Base-by-base conservation (phyloP, 108 stramenopile species). In the Bacterosira constricta region DNA sequence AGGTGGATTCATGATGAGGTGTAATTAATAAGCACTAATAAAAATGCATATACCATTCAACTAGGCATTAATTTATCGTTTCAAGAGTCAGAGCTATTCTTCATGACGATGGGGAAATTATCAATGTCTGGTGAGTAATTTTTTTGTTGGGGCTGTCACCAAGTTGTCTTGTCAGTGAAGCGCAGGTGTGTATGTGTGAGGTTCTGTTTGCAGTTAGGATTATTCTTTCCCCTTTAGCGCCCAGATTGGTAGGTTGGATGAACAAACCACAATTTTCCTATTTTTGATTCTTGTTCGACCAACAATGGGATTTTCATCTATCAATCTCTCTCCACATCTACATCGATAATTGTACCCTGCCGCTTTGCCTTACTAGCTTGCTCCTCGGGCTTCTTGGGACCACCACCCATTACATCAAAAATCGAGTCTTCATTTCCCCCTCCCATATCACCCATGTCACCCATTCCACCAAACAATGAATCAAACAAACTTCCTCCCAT, bases 281-380 rank as follows among this genome's bases (percentile, higher is more conserved):
- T n/a, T n/a, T n/a, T n/a, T n/a, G n/a, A n/a, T n/a, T n/a, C n/a
- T n/a, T n/a, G n/a, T n/a, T n/a, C n/a, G n/a, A n/a, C n/a, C n/a
- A n/a, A n/a, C n/a, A n/a, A n/a, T n/a, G n/a, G 1, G 2, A 41
- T 25, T 0, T 3, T 15, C 55, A 56, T 38, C n/a, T n/a, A 54
- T 31, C 41, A 77, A 60, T 90, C 87, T 63, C 86, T 86, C 30
- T 86, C 79, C 34, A 87, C 77, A 34, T 91, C 90, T 3, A 87
- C 88, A 73, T 91, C 90, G 63, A 91, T 91, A 30, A 91, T 77
- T 18, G 84, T 85, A n/a, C 34, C 51, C 27, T 85, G 84, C 57
- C 82, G 77, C 69, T 81, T 73, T 23, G 68, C 50, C 65, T 82
- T 58, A 63, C 50, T 75, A 45, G 38, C 63, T 57, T 34, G 44